These are phyloP conservation scores for Tuber brumale DNA, from an alignment of 495 filamentous ascomycete genomes.

Conservation along the genomic window DNA sequence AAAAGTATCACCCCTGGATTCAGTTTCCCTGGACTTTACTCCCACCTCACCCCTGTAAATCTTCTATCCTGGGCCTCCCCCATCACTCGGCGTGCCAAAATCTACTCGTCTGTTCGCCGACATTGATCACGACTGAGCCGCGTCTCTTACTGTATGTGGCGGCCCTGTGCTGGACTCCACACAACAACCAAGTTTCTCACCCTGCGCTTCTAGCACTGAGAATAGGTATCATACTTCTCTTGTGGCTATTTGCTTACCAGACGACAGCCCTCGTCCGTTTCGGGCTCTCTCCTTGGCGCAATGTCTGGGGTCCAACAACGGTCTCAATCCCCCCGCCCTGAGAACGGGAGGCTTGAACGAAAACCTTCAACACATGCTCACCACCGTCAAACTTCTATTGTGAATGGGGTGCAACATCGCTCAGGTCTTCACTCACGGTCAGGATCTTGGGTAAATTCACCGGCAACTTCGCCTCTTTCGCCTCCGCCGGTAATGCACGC, in stretches of 20 bases:
- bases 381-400: constrained; percentile 88
- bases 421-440: constrained; percentile 61
- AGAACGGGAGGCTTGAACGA: constrained; percentile 59
- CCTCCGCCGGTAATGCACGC: constrained; percentile 37
- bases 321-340: constrained; percentile 55
- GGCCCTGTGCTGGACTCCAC: not conserved
- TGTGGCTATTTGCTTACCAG: not conserved
- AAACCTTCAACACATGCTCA: constrained; percentile 73
- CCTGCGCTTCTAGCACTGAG: not conserved
- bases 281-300: constrained; percentile 33
- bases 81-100: not conserved
- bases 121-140: not conserved
- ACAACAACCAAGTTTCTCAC: not conserved
- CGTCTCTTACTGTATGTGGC: not conserved
- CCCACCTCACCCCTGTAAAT: not conserved
- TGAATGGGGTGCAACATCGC: constrained; percentile 79
- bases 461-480: constrained; percentile 43
- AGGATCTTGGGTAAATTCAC: constrained; percentile 61
- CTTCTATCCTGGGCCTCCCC: not conserved
- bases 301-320: constrained; percentile 48
- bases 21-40: not conserved
- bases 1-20: constrained; percentile 2
- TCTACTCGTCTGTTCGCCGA: not conserved
- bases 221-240: not conserved
- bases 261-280: not conserved